Base-by-base conservation (phyloP, 768 basidiomycete species). In the Tylopilus cervinicoccineus region DNA sequence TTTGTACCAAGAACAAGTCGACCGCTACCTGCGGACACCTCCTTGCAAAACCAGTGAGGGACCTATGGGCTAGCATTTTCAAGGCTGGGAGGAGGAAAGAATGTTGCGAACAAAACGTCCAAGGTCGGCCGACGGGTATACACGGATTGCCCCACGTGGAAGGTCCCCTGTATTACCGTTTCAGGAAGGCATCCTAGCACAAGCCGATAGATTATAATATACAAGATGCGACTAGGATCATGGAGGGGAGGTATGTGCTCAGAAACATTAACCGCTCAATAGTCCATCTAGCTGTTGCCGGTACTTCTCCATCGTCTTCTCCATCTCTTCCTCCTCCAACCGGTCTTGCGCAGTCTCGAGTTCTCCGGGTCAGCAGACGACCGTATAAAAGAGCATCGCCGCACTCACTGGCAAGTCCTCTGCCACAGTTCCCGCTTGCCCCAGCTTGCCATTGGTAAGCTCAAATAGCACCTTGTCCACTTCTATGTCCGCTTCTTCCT, bases 391-490 rank as follows among this genome's bases (percentile, higher is more conserved):
- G 10, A 37, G 46, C 38, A 53, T 24, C 29, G 2, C 6, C 39
- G 43, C 17, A 74, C 88, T 63, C 66, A 94, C 93, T 32, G 91
- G 93, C 55, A 88, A 63, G 42, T 84, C 86, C 27, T 75, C 79
- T 31, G 77, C 77, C 42, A 86, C 89, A 22, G 78, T 65, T 12
- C 89, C 90, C 37, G 82, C 88, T 63, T 87, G 80, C 6, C 93
- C 93, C n/a, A 96, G 75, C 70, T 95, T 95, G 45, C 94, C 96
- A 54, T 97, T 84, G 9, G 96, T 99, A 51, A 99, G 76, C 48
- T 97, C 93, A 58, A 86, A 97, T 32, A 99, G 65, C 13, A 99
- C 89, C 64, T 94, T 96, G 63, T 99, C 96, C 10, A 99, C 91
- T 64, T 99, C 96, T 11, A 83, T 91, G 59, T 97, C 93, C 5